Conservation (phyloP, 2,329 filamentous ascomycete species). For the Fusarium anthophilum region DNA sequence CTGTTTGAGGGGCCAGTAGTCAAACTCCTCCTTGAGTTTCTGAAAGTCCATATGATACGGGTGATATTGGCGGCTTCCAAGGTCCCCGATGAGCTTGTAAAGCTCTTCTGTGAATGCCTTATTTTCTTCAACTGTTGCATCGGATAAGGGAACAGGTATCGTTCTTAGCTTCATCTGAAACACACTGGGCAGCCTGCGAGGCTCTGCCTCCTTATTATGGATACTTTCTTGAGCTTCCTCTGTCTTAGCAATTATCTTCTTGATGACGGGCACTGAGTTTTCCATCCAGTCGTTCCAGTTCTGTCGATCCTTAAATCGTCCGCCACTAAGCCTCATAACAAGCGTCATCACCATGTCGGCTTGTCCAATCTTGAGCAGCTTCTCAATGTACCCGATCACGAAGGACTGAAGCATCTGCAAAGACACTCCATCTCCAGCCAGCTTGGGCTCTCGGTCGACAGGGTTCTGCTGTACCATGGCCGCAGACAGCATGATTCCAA, state of each 20-base stretch:
- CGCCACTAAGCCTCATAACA: not conserved
- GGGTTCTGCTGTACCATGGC: not conserved
- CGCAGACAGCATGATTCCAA: constrained; percentile 6
- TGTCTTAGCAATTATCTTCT: constrained; percentile 24
- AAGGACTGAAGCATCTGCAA: constrained; percentile 8
- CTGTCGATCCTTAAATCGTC: not conserved
- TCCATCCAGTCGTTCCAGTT: constrained; percentile 26
- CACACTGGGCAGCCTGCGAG: constrained; percentile 15
- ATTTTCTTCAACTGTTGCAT: not conserved
- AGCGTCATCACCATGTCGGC: not conserved
- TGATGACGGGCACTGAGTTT: constrained; percentile 37
- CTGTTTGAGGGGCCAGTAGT: not conserved
- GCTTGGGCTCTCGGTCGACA: not conserved
- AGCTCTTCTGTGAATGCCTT: constrained; percentile 16
- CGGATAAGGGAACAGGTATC: constrained; percentile 22
- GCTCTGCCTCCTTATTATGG: not conserved
- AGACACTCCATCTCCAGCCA: constrained; percentile 1
- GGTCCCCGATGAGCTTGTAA: constrained; percentile 13
- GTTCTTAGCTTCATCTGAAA: constrained; percentile 21
- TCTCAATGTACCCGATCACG: not conserved
- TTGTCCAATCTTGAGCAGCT: not conserved
- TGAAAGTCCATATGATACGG: constrained; percentile 41
- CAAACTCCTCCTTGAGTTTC: constrained; percentile 18
- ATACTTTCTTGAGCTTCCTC: constrained; percentile 2
- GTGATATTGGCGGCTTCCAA: constrained; percentile 8